Conservation (phyloP, 306 rosid genomes). For the Lotus japonicus region DNA sequence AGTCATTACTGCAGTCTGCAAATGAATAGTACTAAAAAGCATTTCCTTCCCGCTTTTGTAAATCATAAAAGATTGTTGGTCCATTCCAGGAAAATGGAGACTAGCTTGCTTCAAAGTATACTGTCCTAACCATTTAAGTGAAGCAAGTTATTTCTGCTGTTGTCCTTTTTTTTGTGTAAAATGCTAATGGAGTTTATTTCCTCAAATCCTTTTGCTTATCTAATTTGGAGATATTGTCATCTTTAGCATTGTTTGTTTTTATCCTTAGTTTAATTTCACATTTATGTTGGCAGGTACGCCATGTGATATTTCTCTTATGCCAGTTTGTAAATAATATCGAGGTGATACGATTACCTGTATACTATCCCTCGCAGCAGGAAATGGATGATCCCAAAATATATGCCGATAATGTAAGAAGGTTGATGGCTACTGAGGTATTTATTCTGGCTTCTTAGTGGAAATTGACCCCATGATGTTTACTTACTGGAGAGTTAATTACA, state of each 20-base stretch:
- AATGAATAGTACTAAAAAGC: background rate
- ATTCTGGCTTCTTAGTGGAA: background rate
- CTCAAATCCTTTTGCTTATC: background rate
- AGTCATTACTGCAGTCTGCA: background rate
- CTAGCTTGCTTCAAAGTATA: background rate
- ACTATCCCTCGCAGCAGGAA: constrained; percentile 77
- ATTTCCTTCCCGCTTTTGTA: background rate
- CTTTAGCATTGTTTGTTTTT: background rate
- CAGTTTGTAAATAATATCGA: constrained; percentile 87
- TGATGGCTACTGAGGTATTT: constrained; percentile 94
- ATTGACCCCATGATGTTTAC: background rate
- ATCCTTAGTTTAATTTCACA: background rate
- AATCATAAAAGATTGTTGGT: background rate
- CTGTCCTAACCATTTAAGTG: background rate
- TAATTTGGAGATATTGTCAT: background rate
- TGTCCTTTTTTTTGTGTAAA: background rate
- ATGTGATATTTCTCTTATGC: constrained; percentile 84
- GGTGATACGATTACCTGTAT: constrained; percentile 64
- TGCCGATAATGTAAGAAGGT: constrained; percentile 65
- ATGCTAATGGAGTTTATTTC: background rate
- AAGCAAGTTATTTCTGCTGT: background rate
- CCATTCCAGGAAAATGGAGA: background rate
- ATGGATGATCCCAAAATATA: constrained; percentile 80
- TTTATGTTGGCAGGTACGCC: constrained; percentile 65
- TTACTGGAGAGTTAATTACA: background rate